These are phyloP conservation scores for Globisporangium yorkense DNA, from an alignment of 352 stramenopile genomes.

Conservation along the genomic window DNA sequence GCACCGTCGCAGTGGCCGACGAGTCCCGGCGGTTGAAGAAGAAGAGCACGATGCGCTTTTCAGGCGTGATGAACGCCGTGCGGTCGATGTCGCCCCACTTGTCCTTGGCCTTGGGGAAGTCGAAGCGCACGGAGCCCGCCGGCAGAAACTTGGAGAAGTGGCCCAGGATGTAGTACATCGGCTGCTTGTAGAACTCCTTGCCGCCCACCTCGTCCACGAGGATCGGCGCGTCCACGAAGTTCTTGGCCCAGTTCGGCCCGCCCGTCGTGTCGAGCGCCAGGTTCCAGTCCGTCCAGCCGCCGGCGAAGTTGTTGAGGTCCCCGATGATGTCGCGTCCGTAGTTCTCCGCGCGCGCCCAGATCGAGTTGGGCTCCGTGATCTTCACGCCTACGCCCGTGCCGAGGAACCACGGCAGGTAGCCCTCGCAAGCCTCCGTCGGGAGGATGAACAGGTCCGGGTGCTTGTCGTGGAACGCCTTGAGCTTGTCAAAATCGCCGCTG, in stretches of 20 bases:
- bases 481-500: constrained; percentile 37
- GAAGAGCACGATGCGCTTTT: constrained; percentile 35
- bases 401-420: constrained; percentile 41
- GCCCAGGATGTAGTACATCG: constrained; percentile 75
- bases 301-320: constrained; percentile 74
- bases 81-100: constrained; percentile 18
- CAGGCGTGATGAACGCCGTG: constrained; percentile 38
- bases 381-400: constrained; percentile 43
- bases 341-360: constrained; percentile 71
- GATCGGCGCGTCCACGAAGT: constrained; percentile 67
- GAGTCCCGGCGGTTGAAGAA: neutral
- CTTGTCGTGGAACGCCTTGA: constrained; percentile 40
- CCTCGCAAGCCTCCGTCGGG: constrained; percentile 69
- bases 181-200: constrained; percentile 75
- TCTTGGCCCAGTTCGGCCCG: constrained; percentile 71
- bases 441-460: constrained; percentile 78
- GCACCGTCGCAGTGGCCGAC: neutral
- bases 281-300: constrained; percentile 89
- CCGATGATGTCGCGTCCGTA: constrained; percentile 85
- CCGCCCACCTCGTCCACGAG: constrained; percentile 48
- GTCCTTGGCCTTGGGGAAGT: constrained; percentile 14
- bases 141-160: constrained; percentile 73
- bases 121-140: constrained; percentile 31
- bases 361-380: constrained; percentile 25
- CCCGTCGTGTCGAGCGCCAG: constrained; percentile 61